Percentiles rank a stretch among this genome's conserved stretches.
These are phyloP conservation scores for Citrus sp. DNA, from an alignment of 345 rosid species.

Conservation along the genomic window DNA sequence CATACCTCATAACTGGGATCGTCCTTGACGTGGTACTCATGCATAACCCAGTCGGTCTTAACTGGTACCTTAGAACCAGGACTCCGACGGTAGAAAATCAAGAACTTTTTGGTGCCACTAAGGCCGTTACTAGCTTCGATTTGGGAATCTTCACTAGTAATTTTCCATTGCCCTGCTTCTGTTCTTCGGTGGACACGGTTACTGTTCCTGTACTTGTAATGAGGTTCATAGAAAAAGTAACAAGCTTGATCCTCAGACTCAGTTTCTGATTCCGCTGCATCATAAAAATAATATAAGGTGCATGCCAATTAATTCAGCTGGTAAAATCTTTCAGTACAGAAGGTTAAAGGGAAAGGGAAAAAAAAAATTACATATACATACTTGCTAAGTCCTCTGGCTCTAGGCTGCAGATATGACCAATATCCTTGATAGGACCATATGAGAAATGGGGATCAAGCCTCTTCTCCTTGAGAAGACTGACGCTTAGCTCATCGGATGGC, in stretches of 20 bases:
- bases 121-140: background rate
- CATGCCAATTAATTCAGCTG: background rate
- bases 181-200: background rate
- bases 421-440: background rate
- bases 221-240: background rate
- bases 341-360: background rate
- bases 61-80: background rate
- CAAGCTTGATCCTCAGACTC: background rate
- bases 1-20: background rate
- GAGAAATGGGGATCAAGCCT: slow-evolving; percentile 4
- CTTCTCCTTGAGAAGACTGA: slow-evolving; percentile 1
- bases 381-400: slow-evolving; percentile 34
- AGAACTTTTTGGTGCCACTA: background rate
- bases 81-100: background rate
- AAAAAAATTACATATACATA: slow-evolving; percentile 6
- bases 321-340: too few species aligned
- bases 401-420: slow-evolving; percentile 5
- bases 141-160: background rate
- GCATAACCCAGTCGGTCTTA: background rate
- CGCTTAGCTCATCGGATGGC: slow-evolving; percentile 17
- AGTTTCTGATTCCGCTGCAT: background rate
- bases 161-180: background rate
- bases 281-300: too few species aligned
- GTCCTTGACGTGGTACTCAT: background rate
- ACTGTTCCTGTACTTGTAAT: background rate